phyloP scores from a whole-genome alignment of 2,329 filamentous ascomycete genomes.

The Paecilomyces sp. region DNA sequence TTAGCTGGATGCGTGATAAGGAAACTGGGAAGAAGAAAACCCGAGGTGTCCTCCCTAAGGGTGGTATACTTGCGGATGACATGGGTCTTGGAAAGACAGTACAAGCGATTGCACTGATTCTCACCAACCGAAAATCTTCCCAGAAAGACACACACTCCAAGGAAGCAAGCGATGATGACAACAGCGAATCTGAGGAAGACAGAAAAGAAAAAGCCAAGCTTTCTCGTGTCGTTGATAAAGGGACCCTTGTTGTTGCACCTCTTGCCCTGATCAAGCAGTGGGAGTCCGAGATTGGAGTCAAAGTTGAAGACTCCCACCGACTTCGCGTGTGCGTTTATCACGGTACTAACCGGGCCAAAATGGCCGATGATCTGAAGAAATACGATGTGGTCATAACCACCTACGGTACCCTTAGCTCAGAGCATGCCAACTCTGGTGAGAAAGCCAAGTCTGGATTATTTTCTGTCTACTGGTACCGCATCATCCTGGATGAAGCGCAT shows the following conservation, averaged over 20 bases:
- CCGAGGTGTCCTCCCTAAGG: slow-evolving; percentile 71
- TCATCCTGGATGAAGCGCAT: slow-evolving; percentile 94
- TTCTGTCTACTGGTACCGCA: slow-evolving; percentile 86
- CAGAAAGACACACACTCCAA: slow-evolving; percentile 22
- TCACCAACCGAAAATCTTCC: slow-evolving; percentile 70
- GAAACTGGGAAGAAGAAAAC: slow-evolving; percentile 81
- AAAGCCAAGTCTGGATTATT: slow-evolving; percentile 71
- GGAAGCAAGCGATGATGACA: slow-evolving; percentile 46
- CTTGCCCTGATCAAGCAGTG: slow-evolving; percentile 93
- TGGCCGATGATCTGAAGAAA: slow-evolving; percentile 64
- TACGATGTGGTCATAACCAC: slow-evolving; percentile 98
- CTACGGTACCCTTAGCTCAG: slow-evolving; percentile 90
- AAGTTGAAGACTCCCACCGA: slow-evolving; percentile 61
- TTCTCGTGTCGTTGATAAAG: slow-evolving; percentile 62
- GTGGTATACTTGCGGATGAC: slow-evolving; percentile 92
- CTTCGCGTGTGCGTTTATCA: slow-evolving; percentile 87
- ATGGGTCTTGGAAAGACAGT: slow-evolving; percentile 95
- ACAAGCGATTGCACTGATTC: slow-evolving; percentile 81
- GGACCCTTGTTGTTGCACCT: slow-evolving; percentile 86
- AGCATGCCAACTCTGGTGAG: slow-evolving; percentile 65
- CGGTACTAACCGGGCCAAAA: slow-evolving; percentile 76
- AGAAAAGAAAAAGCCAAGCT: slow-evolving; percentile 53
- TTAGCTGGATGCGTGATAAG: slow-evolving; percentile 90
- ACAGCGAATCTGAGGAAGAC: slow-evolving; percentile 28
- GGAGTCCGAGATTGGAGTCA: slow-evolving; percentile 86